Evolutionary conservation across 1,284 basidiomycete genomes (phyloP), one percentile per base, ranked within the genome.

Genomic region (Papiliotrema flavescens): DNA sequence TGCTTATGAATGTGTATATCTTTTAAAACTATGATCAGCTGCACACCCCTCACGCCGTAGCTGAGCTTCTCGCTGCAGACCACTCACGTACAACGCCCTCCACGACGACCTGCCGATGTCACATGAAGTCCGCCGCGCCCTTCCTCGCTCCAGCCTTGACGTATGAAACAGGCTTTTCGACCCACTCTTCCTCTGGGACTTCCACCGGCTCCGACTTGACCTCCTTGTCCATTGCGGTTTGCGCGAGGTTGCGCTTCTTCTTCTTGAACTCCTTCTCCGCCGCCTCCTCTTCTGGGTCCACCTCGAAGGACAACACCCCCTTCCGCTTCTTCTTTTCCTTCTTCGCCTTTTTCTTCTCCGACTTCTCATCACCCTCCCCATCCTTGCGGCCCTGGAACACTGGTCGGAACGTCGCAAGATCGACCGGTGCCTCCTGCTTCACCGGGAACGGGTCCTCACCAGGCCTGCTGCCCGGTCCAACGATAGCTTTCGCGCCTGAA

Each of bases 251-350:
- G 47, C 64, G 65, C 54, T 66, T 65, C 61, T 28, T 49, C 49
- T 24, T 50, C 55, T 37, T 39, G 54, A 22, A 62, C 65, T 26
- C 51, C 62, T n/a, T 62, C 66, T 41, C 42, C 42, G 15, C 42
- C 6, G 28, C 28, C 23, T 51, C 54, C 28, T 56, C 55, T n/a
- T 74, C 77, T 47, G 67, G 77, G 67, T 85, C 86, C 0, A 70
- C 78, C 49, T 82, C 82, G 65, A 90, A 90, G 2, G 87, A 89
- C 40, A 88, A 80, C 9, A 87, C 78, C 11, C 81, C 79, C 56
- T 71, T 76, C 57, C 75, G 75, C 58, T 64, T 78, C 64, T 60
- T 74, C 63, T 56, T 73, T 50, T 64, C 73, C 55, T 69, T 65
- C 51, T 72, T 70, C 41, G 70, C 67, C 53, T 75, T 78, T 56